phyloP scores from a whole-genome alignment of 306 rosid genomes.

The Aeschynomene evenia region DNA sequence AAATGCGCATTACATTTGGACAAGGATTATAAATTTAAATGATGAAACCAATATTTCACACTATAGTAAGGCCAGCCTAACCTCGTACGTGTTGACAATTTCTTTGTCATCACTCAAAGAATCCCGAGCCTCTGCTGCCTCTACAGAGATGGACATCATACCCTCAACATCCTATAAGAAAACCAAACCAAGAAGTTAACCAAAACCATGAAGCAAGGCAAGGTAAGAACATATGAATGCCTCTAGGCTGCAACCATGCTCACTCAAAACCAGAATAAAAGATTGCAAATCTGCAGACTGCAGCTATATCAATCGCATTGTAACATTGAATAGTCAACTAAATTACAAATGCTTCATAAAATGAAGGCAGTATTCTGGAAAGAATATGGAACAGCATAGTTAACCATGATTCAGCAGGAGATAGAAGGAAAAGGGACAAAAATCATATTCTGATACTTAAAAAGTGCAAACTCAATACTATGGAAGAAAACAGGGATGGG shows the following conservation, averaged over 20 bases:
- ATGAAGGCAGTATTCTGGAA: conserved; percentile 17
- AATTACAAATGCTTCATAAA: conserved; percentile 13
- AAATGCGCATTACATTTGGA: neutral
- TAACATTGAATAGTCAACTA: conserved; percentile 19
- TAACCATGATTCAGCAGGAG: conserved; percentile 14
- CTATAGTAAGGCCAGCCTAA: conserved; percentile 33
- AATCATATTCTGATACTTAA: conserved; percentile 5
- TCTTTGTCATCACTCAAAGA: conserved; percentile 90
- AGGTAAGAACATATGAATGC: conserved; percentile 8
- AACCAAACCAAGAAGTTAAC: conserved; percentile 40
- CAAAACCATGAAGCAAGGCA: conserved; percentile 32
- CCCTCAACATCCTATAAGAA: conserved; percentile 92
- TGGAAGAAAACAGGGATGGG: conserved; percentile 14
- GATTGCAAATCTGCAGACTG: neutral
- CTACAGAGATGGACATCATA: conserved; percentile 97
- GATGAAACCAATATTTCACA: conserved; percentile 12
- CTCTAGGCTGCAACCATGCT: conserved; percentile 4
- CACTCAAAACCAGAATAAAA: conserved; percentile 22
- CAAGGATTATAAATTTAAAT: conserved; percentile 15
- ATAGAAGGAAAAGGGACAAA: conserved; percentile 1
- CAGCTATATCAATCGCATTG: conserved; percentile 17
- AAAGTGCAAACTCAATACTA: neutral
- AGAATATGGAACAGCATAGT: conserved; percentile 18
- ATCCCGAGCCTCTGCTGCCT: conserved; percentile 92
- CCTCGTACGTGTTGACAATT: conserved; percentile 88